Evolutionary conservation across 257 asterid genomes (phyloP), one percentile per base, ranked within the genome.

Genomic region (Echium plantagineum): DNA sequence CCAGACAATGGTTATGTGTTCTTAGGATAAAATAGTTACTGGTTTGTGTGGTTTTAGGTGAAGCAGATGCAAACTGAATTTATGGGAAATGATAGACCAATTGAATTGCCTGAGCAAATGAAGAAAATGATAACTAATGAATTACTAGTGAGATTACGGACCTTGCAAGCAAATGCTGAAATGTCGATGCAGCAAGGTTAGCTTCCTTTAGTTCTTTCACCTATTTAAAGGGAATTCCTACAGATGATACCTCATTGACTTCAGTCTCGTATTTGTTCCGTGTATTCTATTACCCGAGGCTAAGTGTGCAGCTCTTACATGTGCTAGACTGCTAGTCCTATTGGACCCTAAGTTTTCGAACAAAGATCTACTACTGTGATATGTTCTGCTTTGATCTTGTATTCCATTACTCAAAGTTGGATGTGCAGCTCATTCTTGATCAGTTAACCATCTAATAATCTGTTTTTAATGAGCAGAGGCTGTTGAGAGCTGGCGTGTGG

Each of bases 401-500:
- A 28, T 6, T 28, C 32, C 5, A 0, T 2, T 24, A 24, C 26
- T 24, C 3, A 24, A 24, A 28, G 5, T 28, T 35, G 10, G 47
- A 10, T 10, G 47, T 35, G 9, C 4, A 24, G 26, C 9, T 53
- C 20, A 32, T 35, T 61, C 38, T 53, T 17, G 42, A 48, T 9
- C 57, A 7, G 38, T 15, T 46, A 8, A 49, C 20, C 16, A 13
- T 55, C 70, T 58, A 66, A n/a, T 72, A 28, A 42, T 21, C 56
- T 62, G 55, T 55, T 66, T 65, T 26, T 66, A 57, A 57, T 62
- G 9, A 67, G 68, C 87, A 93, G 98, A 77, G 59, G 84, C 79
- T n/a, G 78, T 93, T 63, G 93, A 81, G 63, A 64, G 78, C 63
- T 93, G 98, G 98, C 94, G 90, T 30, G 66, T 55, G 61, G 68